phyloP scores from a whole-genome alignment of 257 asterid species.

The Agastache rugosa region DNA sequence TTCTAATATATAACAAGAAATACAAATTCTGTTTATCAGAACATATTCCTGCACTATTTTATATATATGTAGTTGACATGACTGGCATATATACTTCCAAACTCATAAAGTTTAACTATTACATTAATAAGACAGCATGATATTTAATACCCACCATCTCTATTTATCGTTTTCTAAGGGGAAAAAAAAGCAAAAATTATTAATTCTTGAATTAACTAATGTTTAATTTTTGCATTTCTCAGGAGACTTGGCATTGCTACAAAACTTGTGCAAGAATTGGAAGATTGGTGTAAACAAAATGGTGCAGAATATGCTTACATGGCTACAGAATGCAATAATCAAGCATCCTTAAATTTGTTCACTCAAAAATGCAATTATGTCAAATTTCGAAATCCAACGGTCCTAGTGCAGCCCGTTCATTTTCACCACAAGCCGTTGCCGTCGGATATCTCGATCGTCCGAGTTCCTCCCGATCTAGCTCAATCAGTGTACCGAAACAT shows the following conservation, averaged over 20 bases:
- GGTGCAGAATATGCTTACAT: slow-evolving; percentile 80
- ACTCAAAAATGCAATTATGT: slow-evolving; percentile 58
- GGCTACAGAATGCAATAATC: slow-evolving; percentile 79
- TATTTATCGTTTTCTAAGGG: neutral
- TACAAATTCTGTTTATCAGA: slow-evolving; percentile 24
- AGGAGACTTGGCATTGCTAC: slow-evolving; percentile 88
- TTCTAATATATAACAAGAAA: neutral
- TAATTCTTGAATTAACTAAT: neutral
- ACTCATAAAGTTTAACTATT: neutral
- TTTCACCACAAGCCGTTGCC: slow-evolving; percentile 60
- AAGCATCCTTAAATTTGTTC: slow-evolving; percentile 70
- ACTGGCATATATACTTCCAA: slow-evolving; percentile 35
- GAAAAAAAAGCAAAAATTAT: neutral
- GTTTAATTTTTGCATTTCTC: slow-evolving; percentile 29
- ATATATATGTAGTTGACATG: slow-evolving; percentile 3
- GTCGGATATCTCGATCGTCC: slow-evolving; percentile 45
- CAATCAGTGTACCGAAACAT: slow-evolving; percentile 49
- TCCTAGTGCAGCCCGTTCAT: slow-evolving; percentile 82
- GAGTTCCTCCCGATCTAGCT: slow-evolving; percentile 49
- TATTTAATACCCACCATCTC: neutral
- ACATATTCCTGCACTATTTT: slow-evolving; percentile 50
- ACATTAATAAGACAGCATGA: neutral
- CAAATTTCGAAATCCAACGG: slow-evolving; percentile 72
- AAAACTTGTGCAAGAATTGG: slow-evolving; percentile 66
- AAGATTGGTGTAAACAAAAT: slow-evolving; percentile 57